Evolutionary conservation across 495 filamentous ascomycete species (phyloP), one percentile per base, ranked within the genome.

Genomic region (Penicillium bialowiezense): DNA sequence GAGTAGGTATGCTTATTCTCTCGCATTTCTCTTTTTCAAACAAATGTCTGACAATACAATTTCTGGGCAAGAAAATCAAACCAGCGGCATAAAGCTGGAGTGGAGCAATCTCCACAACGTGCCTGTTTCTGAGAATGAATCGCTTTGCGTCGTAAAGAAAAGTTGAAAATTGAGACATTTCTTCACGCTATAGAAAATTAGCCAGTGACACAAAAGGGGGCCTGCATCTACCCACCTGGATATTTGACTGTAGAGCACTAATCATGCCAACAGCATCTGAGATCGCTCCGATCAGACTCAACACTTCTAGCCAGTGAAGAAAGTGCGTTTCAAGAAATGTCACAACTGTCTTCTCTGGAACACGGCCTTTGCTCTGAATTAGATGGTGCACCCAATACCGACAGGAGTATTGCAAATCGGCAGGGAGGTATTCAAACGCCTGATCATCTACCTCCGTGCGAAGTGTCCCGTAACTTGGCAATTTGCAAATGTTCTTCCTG

Each of bases 361-460:
- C 10, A 3, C 10, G 10, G 17, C 7, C 23, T n/a, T 17, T 6
- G n/a, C 38, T 17, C 13, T 17, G 38, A 12, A n/a, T 7, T 9
- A 74, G 29, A 62, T 82, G 72, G 45, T 70, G 35, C 24, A 73
- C 60, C 76, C 70, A 80, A 55, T 74, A 71, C 9, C 58, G 59
- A 52, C 71, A 79, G 15, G 67, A 54, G 44, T 78, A 72, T 52
- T 57, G 54, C 28, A 69, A 35, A 40, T 64, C 57, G 28, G 51
- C 8, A 41, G 59, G 58, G 12, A 76, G 41, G 14, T 40, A 37
- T 1, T 56, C 14, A 14, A 41, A 28, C 2, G 18, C 47, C 12
- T 47, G 14, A 19, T 17, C 5, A 41, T 59, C 42, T 21, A 73
- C 54, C 5, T 68, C 59, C 7, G 1, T 48, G 36, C 48, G 17